Conservation (phyloP, 805 yeast genomes). For the Candida railenensis region DNA sequence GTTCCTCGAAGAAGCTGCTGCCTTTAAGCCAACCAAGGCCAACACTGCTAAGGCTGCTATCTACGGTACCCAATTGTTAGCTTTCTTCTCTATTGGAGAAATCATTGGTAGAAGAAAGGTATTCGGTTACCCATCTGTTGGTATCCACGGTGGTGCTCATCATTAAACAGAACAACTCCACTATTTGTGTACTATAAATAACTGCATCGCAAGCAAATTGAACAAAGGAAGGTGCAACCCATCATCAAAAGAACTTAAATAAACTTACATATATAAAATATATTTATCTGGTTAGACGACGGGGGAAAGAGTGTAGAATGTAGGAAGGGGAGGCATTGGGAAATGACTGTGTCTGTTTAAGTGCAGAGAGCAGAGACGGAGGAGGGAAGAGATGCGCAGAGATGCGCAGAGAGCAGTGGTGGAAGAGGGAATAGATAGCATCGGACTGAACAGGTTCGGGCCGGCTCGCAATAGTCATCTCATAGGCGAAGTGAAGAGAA, state of each 20-base stretch:
- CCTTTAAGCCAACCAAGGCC: slow-evolving; percentile 51
- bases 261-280: not conserved
- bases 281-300: not conserved
- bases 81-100: slow-evolving; percentile 93
- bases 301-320: too few relatives aligned
- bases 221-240: not conserved
- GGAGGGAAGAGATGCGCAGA: too few relatives aligned
- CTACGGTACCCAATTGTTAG: slow-evolving; percentile 79
- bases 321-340: too few relatives aligned
- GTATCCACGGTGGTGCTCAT: slow-evolving; percentile 30
- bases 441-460: too few relatives aligned
- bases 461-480: too few relatives aligned
- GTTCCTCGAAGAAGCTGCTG: slow-evolving; percentile 45
- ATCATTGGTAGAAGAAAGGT: slow-evolving; percentile 92
- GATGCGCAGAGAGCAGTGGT: too few relatives aligned
- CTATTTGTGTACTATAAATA: not conserved
- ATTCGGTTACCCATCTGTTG: slow-evolving; percentile 78
- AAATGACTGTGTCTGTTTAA: too few relatives aligned
- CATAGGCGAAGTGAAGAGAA: too few relatives aligned
- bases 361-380: too few relatives aligned
- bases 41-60: slow-evolving; percentile 67
- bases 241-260: not conserved
- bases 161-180: slow-evolving; percentile 5
- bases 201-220: not conserved
- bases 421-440: too few relatives aligned